Percentiles rank a stretch among this genome's conserved stretches.
Evolutionary conservation across 345 rosid species (phyloP).

Genomic region (Brassica nigra): DNA sequence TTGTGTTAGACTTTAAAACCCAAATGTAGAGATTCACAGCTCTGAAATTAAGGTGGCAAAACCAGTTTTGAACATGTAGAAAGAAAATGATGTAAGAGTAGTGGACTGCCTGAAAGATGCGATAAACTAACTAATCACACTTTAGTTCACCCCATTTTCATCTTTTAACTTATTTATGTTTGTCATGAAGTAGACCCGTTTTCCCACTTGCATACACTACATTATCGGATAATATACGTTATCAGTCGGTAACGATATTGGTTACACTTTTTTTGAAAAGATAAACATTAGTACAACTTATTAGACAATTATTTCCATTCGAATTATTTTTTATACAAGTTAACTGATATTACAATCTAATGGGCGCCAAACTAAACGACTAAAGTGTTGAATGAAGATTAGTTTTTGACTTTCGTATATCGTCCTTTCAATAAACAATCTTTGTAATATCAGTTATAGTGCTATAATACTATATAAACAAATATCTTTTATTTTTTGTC

Average conservation of each 20-base stretch:
- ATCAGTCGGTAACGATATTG: not conserved
- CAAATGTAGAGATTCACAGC: not conserved
- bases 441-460: not conserved
- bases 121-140: conserved; percentile 21
- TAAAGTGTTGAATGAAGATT: not conserved
- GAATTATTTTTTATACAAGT: not conserved
- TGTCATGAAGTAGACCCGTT: not conserved
- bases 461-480: not conserved
- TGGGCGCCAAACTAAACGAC: not conserved
- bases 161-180: not conserved
- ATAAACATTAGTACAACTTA: not conserved
- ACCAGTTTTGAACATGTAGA: conserved; percentile 2
- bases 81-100: not conserved
- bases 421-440: not conserved
- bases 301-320: not conserved
- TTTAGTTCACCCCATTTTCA: conserved; percentile 22
- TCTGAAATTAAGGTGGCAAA: not conserved
- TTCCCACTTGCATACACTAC: not conserved
- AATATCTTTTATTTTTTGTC: no score
- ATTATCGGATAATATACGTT: not conserved
- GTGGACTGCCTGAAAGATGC: conserved; percentile 22
- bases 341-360: not conserved
- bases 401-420: not conserved
- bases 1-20: conserved; percentile 3
- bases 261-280: not conserved